phyloP scores from a whole-genome alignment of 2,329 filamentous ascomycete genomes.

The Penicillium sp. region DNA sequence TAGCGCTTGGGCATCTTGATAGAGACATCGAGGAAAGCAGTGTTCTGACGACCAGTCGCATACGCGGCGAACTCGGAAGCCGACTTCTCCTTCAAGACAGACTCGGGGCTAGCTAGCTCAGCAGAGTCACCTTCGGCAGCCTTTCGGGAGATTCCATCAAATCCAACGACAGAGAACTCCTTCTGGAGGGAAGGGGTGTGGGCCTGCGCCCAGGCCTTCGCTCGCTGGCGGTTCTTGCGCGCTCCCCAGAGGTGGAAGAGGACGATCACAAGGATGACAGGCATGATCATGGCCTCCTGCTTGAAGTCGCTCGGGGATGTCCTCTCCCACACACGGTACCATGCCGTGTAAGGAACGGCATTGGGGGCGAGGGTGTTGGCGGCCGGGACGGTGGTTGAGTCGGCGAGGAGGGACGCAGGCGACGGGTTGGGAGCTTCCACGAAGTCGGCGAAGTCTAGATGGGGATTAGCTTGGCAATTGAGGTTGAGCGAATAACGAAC shows the following conservation, averaged over 20 bases:
- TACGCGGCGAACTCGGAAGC: slow-evolving; percentile 85
- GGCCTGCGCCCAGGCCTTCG: slow-evolving; percentile 75
- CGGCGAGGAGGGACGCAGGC: slow-evolving; percentile 50
- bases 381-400: slow-evolving; percentile 42
- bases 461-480: slow-evolving; percentile 14
- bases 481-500: slow-evolving; percentile 25
- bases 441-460: slow-evolving; percentile 89
- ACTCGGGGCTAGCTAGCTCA: slow-evolving; percentile 53
- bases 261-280: slow-evolving; percentile 72
- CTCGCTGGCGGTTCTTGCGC: slow-evolving; percentile 75
- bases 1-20: slow-evolving; percentile 81
- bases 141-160: slow-evolving; percentile 57
- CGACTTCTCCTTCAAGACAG: slow-evolving; percentile 79
- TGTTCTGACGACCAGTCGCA: slow-evolving; percentile 86
- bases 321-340: slow-evolving; percentile 96
- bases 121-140: slow-evolving; percentile 46
- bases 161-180: slow-evolving; percentile 89
- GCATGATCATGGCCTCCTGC: slow-evolving; percentile 79
- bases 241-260: slow-evolving; percentile 80
- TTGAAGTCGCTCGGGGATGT: slow-evolving; percentile 81
- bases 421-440: slow-evolving; percentile 72
- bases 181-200: slow-evolving; percentile 70
- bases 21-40: slow-evolving; percentile 86
- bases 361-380: slow-evolving; percentile 52
- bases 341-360: slow-evolving; percentile 76